Percentiles rank a stretch among this genome's conserved stretches.
Evolutionary conservation across 257 asterid species (phyloP).

Genomic region (Solanum rostratum): DNA sequence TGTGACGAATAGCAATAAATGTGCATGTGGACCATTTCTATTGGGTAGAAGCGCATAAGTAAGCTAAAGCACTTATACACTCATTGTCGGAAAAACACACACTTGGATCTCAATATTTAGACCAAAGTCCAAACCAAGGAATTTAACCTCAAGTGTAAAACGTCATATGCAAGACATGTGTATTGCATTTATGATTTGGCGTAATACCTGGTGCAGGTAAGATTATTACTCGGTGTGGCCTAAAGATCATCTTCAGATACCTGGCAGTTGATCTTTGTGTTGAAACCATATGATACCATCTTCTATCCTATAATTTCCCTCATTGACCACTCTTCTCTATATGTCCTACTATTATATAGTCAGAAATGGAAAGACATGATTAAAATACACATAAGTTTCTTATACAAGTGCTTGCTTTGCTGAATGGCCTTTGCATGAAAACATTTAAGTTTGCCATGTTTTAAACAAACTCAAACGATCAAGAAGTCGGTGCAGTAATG

Average conservation of each 20-base stretch:
- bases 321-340: not conserved
- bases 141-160: not conserved
- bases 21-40: not conserved
- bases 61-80: not conserved
- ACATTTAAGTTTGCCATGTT: not conserved
- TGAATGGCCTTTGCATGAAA: not conserved
- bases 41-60: not conserved
- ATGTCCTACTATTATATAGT: not conserved
- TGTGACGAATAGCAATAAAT: not conserved
- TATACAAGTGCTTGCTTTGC: not conserved
- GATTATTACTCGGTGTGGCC: not conserved
- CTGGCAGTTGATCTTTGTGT: not conserved
- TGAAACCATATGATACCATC: not conserved
- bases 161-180: not conserved
- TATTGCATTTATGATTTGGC: not conserved
- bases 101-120: not conserved
- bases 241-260: not conserved
- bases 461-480: not conserved
- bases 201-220: not conserved
- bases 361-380: not conserved
- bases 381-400: not conserved
- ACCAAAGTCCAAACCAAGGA: not conserved
- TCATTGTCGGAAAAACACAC: not conserved
- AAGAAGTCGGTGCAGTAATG: constrained; percentile 36
- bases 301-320: not conserved